Evolutionary conservation across 208 protist species (phyloP).

Genomic region (Porcisia deanei): DNA sequence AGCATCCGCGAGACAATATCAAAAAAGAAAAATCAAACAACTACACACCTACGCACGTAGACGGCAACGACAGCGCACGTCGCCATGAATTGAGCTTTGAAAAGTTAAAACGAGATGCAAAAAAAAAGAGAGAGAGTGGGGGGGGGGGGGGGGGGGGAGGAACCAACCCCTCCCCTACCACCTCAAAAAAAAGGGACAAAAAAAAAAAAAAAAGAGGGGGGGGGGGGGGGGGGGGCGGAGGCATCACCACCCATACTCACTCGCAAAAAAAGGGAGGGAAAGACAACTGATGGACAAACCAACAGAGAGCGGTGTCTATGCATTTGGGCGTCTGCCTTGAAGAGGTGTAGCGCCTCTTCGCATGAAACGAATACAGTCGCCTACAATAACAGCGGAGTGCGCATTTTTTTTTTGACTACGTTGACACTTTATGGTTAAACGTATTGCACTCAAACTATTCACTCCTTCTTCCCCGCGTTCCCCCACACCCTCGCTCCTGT

Average conservation of each 20-base stretch:
- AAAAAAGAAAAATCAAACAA: no score
- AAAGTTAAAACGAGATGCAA: no score
- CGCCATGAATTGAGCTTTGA: not conserved
- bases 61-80: not conserved
- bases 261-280: not conserved
- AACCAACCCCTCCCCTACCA: not conserved
- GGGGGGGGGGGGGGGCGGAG: not conserved
- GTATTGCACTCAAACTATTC: no score
- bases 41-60: conserved; percentile 7
- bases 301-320: not conserved
- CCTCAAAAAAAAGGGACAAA: not conserved
- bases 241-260: conserved; percentile 6
- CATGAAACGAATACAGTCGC: no score
- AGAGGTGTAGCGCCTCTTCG: not conserved
- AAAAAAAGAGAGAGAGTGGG: no score
- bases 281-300: not conserved
- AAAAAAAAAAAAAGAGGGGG: not conserved
- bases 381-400: no score
- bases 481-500: not conserved
- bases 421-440: no score
- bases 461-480: no score
- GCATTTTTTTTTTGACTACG: no score
- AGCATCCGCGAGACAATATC: no score
- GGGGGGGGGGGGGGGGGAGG: no score
- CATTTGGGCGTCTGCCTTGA: not conserved